Evolutionary conservation across 768 basidiomycete species (phyloP).

Genomic region (Suillus luteus): DNA sequence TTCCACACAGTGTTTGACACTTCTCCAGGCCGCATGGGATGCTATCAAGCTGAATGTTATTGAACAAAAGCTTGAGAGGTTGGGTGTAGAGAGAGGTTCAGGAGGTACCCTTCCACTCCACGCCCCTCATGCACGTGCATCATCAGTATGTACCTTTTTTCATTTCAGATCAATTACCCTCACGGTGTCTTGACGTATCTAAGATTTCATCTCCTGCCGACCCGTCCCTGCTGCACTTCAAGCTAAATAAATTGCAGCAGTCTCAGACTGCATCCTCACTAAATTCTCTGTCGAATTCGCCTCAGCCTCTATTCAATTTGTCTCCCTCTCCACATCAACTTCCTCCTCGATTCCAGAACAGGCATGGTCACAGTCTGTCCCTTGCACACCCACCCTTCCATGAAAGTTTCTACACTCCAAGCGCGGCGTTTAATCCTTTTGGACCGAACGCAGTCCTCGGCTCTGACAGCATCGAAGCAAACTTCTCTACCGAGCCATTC

Average conservation of each 20-base stretch:
- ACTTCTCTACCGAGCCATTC: conserved; percentile 24
- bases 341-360: conserved; percentile 45
- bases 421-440: conserved; percentile 63
- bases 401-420: conserved; percentile 37
- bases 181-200: conserved; percentile 9
- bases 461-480: conserved; percentile 46
- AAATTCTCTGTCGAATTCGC: conserved; percentile 63
- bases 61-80: conserved; percentile 77
- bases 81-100: conserved; percentile 73
- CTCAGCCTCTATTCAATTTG: conserved; percentile 57
- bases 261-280: conserved; percentile 54
- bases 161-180: conserved; percentile 21
- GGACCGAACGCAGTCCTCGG: conserved; percentile 57
- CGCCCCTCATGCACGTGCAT: conserved; percentile 79
- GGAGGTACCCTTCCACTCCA: conserved; percentile 57
- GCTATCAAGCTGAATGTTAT: conserved; percentile 67
- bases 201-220: conserved; percentile 93
- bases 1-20: conserved; percentile 14
- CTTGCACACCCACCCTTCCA: conserved; percentile 54
- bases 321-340: conserved; percentile 52
- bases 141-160: conserved; percentile 61
- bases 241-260: conserved; percentile 82
- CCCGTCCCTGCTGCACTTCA: conserved; percentile 78
- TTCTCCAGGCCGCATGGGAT: conserved; percentile 69
- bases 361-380: conserved; percentile 76